These are phyloP conservation scores for Cardamine chenopodiifolia DNA, from an alignment of 345 rosid species.

Conservation along the genomic window DNA sequence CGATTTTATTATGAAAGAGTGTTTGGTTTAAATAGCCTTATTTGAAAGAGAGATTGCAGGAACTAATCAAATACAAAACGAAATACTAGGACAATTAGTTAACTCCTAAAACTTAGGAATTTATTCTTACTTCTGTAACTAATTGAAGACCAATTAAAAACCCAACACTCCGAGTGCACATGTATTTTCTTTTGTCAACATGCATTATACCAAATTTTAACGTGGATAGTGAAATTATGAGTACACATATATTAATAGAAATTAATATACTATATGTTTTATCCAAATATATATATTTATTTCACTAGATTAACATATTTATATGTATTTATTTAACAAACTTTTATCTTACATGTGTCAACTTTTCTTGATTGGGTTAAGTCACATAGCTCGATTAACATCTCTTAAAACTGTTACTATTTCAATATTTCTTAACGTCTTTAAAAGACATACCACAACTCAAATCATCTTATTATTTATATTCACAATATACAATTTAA, in stretches of 20 bases:
- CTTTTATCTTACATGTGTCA: background rate
- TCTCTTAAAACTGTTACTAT: background rate
- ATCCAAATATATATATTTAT: background rate
- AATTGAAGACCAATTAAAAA: too few relatives aligned
- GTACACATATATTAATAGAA: background rate
- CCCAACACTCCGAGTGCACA: background rate
- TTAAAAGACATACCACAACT: background rate
- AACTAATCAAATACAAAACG: too few relatives aligned
- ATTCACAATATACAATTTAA: background rate
- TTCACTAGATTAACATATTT: background rate
- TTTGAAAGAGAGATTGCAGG: too few relatives aligned
- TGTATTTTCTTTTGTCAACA: background rate
- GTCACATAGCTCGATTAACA: background rate
- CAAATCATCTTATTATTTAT: background rate
- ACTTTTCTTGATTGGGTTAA: background rate
- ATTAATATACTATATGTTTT: background rate
- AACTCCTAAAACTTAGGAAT: too few relatives aligned
- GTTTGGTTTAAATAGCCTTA: too few relatives aligned
- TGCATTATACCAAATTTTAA: background rate
- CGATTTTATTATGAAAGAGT: too few relatives aligned
- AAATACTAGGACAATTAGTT: too few relatives aligned
- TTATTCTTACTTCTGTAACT: too few relatives aligned
- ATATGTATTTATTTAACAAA: background rate
- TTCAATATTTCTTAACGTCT: background rate
- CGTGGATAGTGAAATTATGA: background rate